Percentiles rank a stretch among this genome's conserved stretches.
These are phyloP conservation scores for Fomitopsis palustris DNA, from an alignment of 1,284 basidiomycete species.

Conservation along the genomic window DNA sequence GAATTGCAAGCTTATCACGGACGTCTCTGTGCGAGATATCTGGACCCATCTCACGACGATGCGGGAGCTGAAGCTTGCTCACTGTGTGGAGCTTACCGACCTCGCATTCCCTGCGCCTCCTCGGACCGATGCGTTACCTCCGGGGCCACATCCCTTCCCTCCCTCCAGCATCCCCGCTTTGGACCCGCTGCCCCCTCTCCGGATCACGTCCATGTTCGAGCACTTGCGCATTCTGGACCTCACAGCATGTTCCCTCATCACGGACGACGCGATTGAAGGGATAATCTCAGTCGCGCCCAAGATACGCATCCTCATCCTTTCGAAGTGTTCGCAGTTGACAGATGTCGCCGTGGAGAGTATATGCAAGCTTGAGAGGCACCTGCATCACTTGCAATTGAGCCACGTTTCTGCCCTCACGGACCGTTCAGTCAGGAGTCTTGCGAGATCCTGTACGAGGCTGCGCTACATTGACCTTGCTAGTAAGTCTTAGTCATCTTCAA, in stretches of 20 bases:
- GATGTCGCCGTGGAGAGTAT: constrained; percentile 86
- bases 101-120: constrained; percentile 79
- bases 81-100: constrained; percentile 80
- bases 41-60: constrained; percentile 81
- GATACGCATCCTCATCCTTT: constrained; percentile 89
- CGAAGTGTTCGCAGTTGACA: constrained; percentile 87
- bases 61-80: constrained; percentile 87
- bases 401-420: constrained; percentile 92
- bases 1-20: constrained; percentile 77
- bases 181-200: constrained; percentile 58
- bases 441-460: constrained; percentile 86
- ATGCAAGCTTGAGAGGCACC: constrained; percentile 82
- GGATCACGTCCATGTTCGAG: constrained; percentile 63
- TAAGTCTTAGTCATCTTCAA: constrained; percentile 37
- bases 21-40: constrained; percentile 78
- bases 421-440: constrained; percentile 80
- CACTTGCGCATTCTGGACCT: constrained; percentile 88
- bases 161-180: constrained; percentile 17
- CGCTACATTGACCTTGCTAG: constrained; percentile 97
- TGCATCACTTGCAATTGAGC: constrained; percentile 96
- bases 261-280: constrained; percentile 89
- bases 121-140: constrained; percentile 34
- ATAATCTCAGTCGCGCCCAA: constrained; percentile 87
- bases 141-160: constrained; percentile 47
- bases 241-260: constrained; percentile 79